A percentile compares a stretch with the other conserved stretches of the same genome.
phyloP scores from a whole-genome alignment of 208 protist genomes.

The Strigomonas culicis region DNA sequence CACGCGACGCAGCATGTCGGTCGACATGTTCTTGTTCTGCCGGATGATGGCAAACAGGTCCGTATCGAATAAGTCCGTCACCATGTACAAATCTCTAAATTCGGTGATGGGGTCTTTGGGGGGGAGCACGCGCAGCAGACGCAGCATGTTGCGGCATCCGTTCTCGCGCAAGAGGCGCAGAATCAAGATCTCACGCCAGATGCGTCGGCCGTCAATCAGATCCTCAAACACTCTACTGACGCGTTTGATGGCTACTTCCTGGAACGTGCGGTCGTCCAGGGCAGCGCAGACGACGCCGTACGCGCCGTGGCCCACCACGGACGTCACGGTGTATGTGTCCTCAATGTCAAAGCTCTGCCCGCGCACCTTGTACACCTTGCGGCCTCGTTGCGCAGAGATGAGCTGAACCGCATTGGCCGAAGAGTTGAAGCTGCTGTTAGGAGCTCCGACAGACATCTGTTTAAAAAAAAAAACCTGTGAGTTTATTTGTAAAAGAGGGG shows the following conservation, averaged over 20 bases:
- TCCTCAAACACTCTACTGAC: conserved; percentile 95
- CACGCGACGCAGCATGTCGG: conserved; percentile 90
- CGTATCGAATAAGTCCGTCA: conserved; percentile 91
- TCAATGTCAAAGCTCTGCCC: conserved; percentile 87
- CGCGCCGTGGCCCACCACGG: conserved; percentile 81
- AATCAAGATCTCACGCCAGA: conserved; percentile 96
- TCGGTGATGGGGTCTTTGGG: conserved; percentile 60
- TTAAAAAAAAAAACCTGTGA: neutral
- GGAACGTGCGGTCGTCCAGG: conserved; percentile 66
- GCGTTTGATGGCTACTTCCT: conserved; percentile 98
- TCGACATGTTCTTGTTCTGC: conserved; percentile 42
- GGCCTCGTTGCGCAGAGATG: conserved; percentile 62
- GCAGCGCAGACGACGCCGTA: conserved; percentile 89
- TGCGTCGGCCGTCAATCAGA: conserved; percentile 94
- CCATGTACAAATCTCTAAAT: conserved; percentile 88
- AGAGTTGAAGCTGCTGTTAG: conserved; percentile 36
- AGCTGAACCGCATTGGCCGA: conserved; percentile 58
- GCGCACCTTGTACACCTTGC: conserved; percentile 87
- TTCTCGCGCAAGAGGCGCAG: conserved; percentile 88
- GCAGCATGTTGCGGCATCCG: conserved; percentile 93
- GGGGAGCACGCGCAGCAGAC: conserved; percentile 62
- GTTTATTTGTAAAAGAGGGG: no score
- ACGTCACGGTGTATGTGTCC: conserved; percentile 81
- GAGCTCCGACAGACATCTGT: neutral
- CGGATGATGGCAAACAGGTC: conserved; percentile 91